A percentile compares a stretch with the other conserved stretches of the same genome.
Evolutionary conservation across 2,329 filamentous ascomycete genomes (phyloP).

Genomic region (Colletotrichum sp.): DNA sequence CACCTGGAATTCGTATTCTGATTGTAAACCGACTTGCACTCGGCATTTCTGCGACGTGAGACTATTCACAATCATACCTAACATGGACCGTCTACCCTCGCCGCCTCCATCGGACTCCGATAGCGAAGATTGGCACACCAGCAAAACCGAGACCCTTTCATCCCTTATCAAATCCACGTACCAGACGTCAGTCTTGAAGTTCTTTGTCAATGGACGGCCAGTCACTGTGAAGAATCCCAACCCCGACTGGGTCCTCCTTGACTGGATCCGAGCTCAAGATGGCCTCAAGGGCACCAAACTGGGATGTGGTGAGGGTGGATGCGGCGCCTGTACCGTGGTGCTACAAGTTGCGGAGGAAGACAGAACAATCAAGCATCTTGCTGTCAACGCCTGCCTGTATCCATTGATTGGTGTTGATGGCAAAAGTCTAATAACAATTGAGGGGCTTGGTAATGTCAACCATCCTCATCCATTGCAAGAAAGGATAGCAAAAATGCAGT

Average conservation of each 20-base stretch:
- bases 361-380: neutral
- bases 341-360: neutral
- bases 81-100: neutral
- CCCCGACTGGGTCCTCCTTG: conserved; percentile 33
- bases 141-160: neutral
- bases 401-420: neutral
- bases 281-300: conserved; percentile 18
- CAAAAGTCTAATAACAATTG: neutral
- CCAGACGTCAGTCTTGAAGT: conserved; percentile 34
- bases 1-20: neutral
- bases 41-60: neutral
- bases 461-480: neutral
- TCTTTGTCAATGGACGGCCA: conserved; percentile 31
- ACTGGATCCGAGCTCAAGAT: conserved; percentile 28
- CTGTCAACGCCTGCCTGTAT: neutral
- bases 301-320: neutral
- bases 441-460: neutral
- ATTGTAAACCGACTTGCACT: neutral
- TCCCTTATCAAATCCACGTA: conserved; percentile 25
- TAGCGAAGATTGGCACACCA: neutral
- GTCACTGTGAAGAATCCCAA: conserved; percentile 27
- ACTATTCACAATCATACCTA: neutral
- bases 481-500: neutral
- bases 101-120: neutral
- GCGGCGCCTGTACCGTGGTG: neutral